phyloP scores from a whole-genome alignment of 495 filamentous ascomycete genomes.

The Pyrenopolyporus hunteri region DNA sequence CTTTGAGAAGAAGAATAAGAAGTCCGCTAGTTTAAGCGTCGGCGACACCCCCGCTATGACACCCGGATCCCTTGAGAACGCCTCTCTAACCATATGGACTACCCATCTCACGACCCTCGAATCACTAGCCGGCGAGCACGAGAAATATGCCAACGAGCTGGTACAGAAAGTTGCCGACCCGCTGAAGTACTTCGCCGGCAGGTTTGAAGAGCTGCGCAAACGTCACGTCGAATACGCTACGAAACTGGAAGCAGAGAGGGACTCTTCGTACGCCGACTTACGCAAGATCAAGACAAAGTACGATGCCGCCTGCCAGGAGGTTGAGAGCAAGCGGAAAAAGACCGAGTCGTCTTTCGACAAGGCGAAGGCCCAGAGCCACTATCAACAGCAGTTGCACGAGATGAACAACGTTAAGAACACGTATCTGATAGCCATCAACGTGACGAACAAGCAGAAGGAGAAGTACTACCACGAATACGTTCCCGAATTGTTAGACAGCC shows the following conservation, averaged over 20 bases:
- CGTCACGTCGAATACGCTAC: conserved; percentile 85
- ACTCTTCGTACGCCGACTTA: conserved; percentile 79
- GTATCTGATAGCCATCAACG: conserved; percentile 92
- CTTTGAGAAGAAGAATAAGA: conserved; percentile 93
- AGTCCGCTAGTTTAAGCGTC: conserved; percentile 86
- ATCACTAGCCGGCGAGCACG: conserved; percentile 85
- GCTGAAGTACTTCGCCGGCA: conserved; percentile 68
- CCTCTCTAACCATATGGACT: conserved; percentile 95
- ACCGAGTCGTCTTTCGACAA: conserved; percentile 88
- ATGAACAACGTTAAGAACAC: conserved; percentile 99
- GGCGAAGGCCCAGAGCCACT: conserved; percentile 84
- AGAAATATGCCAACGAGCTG: conserved; percentile 78
- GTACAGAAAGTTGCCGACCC: conserved; percentile 82
- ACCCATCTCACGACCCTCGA: conserved; percentile 91
- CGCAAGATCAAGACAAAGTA: conserved; percentile 93
- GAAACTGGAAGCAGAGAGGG: conserved; percentile 88
- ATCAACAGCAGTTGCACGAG: conserved; percentile 86
- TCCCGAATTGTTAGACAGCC: conserved; percentile 88
- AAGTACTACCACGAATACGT: conserved; percentile 97
- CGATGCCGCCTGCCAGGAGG: conserved; percentile 89
- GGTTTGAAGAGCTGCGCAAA: conserved; percentile 93
- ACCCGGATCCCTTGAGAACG: conserved; percentile 93
- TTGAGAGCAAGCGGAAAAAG: conserved; percentile 94
- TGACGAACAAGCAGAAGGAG: conserved; percentile 95
- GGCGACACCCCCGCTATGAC: conserved; percentile 93